These are phyloP conservation scores for Saccharum officinarum DNA, from an alignment of 176 grass and related monocot species.

Conservation along the genomic window DNA sequence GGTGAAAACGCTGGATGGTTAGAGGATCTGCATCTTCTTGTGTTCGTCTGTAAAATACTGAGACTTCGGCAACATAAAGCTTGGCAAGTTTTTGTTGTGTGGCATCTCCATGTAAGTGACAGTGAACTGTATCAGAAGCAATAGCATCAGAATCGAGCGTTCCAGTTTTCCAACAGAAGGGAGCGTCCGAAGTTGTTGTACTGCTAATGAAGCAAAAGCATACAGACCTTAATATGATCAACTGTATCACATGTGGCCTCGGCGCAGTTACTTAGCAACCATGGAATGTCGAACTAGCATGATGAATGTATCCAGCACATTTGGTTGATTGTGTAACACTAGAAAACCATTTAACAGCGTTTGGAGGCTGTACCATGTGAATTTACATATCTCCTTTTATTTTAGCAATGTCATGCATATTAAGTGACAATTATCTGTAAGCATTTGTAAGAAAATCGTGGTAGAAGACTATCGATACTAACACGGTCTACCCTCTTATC, in stretches of 20 bases:
- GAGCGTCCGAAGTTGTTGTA: conserved; percentile 15
- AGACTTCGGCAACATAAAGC: conserved; percentile 7
- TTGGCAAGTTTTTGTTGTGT: conserved; percentile 23
- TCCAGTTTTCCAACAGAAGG: conserved; percentile 32
- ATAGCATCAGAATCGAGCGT: conserved; percentile 28
- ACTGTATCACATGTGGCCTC: neutral
- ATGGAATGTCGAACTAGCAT: neutral
- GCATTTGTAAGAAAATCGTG: neutral
- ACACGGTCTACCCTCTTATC: neutral
- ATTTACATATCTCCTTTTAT: neutral
- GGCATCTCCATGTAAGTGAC: conserved; percentile 32
- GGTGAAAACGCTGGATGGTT: conserved; percentile 34
- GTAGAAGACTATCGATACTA: neutral
- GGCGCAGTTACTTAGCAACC: neutral
- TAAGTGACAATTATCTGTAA: too few relatives aligned
- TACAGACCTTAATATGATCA: neutral
- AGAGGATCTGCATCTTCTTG: conserved; percentile 33
- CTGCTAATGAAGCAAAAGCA: conserved; percentile 27
- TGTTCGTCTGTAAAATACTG: conserved; percentile 49
- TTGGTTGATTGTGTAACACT: conserved; percentile 20
- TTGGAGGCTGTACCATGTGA: neutral
- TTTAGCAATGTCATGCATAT: neutral
- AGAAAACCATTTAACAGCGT: neutral
- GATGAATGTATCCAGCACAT: neutral
- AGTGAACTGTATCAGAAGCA: conserved; percentile 35